A percentile compares a stretch with the other conserved stretches of the same genome.
These are phyloP conservation scores for Domatiomyces catenatus DNA, from an alignment of 2,329 filamentous ascomycete species.

Conservation along the genomic window DNA sequence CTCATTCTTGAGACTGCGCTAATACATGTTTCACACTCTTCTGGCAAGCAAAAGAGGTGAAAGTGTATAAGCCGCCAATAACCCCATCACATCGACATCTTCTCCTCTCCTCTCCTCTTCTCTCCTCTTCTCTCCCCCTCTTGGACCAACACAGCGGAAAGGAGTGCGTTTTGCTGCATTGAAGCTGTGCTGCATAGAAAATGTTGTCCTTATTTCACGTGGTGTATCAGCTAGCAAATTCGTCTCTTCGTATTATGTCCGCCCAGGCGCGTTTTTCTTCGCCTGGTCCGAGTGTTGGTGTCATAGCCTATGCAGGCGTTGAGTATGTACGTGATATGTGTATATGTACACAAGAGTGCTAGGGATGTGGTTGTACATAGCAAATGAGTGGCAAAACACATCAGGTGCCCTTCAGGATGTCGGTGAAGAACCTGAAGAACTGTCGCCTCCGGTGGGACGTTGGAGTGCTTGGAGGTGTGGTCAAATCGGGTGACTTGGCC, in stretches of 20 bases:
- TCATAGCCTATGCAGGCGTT: neutral
- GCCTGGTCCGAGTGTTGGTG: neutral
- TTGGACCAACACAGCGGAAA: neutral
- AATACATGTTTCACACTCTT: neutral
- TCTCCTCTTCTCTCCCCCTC: neutral
- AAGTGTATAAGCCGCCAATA: neutral
- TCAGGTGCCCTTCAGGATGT: conserved; percentile 20
- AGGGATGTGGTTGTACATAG: neutral
- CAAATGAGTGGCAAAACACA: neutral
- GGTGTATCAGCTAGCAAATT: neutral
- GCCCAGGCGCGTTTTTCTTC: neutral
- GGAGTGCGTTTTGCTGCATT: neutral
- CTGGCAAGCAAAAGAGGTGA: neutral
- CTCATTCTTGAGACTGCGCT: neutral
- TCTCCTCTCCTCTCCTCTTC: neutral
- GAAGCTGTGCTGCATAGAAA: neutral
- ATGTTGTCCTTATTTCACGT: neutral
- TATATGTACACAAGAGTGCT: neutral
- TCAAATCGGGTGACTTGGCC: conserved; percentile 8
- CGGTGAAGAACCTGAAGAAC: conserved; percentile 30
- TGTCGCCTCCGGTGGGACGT: conserved; percentile 28
- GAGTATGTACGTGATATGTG: neutral
- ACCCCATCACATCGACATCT: neutral
- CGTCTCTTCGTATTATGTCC: neutral
- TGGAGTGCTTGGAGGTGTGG: conserved; percentile 29